These are phyloP conservation scores for Penicillium salamii DNA, from an alignment of 495 filamentous ascomycete species.

Conservation along the genomic window DNA sequence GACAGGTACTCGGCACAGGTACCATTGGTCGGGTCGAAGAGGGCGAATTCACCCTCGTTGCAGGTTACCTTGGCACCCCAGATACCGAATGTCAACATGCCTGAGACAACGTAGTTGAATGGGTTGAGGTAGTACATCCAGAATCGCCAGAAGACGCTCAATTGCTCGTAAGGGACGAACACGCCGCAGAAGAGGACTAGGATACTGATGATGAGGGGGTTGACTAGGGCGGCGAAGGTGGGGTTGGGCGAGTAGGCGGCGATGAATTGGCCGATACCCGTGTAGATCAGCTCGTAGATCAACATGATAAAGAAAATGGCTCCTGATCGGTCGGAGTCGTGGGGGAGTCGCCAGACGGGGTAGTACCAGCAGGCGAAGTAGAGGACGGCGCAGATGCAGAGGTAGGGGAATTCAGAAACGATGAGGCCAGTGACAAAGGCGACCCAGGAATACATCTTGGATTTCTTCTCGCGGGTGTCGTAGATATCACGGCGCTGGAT, in stretches of 20 bases:
- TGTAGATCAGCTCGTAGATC: slow-evolving; percentile 53
- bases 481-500: slow-evolving; percentile 52
- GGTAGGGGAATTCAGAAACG: slow-evolving; percentile 52
- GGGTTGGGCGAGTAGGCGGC: slow-evolving; percentile 57
- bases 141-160: slow-evolving; percentile 62
- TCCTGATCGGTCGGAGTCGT: slow-evolving; percentile 40
- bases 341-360: slow-evolving; percentile 30
- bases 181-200: slow-evolving; percentile 54
- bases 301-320: slow-evolving; percentile 54
- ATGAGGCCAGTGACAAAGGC: slow-evolving; percentile 50
- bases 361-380: slow-evolving; percentile 56
- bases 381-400: slow-evolving; percentile 45
- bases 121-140: slow-evolving; percentile 76
- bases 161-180: slow-evolving; percentile 40
- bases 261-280: slow-evolving; percentile 59
- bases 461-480: slow-evolving; percentile 50
- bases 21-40: slow-evolving; percentile 51
- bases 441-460: slow-evolving; percentile 53
- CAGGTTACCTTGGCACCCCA: slow-evolving; percentile 57
- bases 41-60: slow-evolving; percentile 52
- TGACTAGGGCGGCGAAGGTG: slow-evolving; percentile 50
- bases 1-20: slow-evolving; percentile 58
- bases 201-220: slow-evolving; percentile 54
- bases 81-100: slow-evolving; percentile 56
- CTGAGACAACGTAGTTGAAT: slow-evolving; percentile 64